Conservation (phyloP, 1,284 basidiomycete genomes). For the Ganoderma boninense region DNA sequence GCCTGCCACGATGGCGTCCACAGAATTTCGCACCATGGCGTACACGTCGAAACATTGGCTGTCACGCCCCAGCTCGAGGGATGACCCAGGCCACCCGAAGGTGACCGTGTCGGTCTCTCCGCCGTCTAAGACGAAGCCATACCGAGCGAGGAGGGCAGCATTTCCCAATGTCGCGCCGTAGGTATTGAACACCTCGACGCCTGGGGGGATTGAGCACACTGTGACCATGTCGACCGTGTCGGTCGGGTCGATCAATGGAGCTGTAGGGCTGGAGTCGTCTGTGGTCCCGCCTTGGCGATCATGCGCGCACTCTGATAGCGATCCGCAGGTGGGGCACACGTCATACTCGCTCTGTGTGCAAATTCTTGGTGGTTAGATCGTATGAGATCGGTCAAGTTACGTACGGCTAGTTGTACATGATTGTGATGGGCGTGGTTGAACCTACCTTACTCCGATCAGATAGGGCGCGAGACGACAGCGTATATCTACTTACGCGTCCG, state of each 20-base stretch:
- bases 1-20: neutral
- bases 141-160: conserved; percentile 73
- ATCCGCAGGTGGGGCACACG: conserved; percentile 86
- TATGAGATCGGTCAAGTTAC: conserved; percentile 15
- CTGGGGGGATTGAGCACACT: conserved; percentile 57
- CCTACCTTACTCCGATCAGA: conserved; percentile 46
- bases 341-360: conserved; percentile 76
- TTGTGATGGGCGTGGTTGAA: conserved; percentile 86
- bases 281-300: conserved; percentile 51
- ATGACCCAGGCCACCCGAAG: conserved; percentile 52
- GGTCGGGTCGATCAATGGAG: neutral
- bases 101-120: conserved; percentile 66
- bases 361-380: neutral
- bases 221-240: conserved; percentile 73
- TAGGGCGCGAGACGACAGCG: neutral
- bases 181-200: conserved; percentile 83
- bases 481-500: conserved; percentile 73
- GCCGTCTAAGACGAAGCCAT: conserved; percentile 76
- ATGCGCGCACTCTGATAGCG: conserved; percentile 76
- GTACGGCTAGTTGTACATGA: conserved; percentile 81
- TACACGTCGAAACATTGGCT: conserved; percentile 5
- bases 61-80: conserved; percentile 8
- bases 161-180: conserved; percentile 82
- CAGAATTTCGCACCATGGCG: neutral
- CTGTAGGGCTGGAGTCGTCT: neutral